phyloP scores from a whole-genome alignment of 1,284 basidiomycete species.

The Fomitopsis palustris region DNA sequence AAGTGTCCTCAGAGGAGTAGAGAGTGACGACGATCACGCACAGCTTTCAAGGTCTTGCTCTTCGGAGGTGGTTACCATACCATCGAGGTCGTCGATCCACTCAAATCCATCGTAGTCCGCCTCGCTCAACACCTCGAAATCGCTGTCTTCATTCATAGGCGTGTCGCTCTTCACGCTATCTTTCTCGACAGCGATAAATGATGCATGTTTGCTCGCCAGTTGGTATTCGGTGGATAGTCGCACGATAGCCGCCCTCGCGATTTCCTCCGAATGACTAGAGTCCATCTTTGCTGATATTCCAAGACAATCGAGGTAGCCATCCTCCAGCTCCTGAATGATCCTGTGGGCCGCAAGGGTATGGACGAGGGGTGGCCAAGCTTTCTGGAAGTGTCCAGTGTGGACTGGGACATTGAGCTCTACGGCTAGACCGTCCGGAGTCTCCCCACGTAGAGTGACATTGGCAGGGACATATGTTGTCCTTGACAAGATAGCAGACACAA shows the following conservation, averaged over 20 bases:
- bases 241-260: constrained; percentile 42
- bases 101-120: background rate
- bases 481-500: constrained; percentile 41
- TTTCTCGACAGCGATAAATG: constrained; percentile 50
- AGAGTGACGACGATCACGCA: background rate
- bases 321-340: constrained; percentile 45
- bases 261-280: constrained; percentile 18
- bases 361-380: constrained; percentile 30
- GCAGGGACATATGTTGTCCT: constrained; percentile 28
- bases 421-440: constrained; percentile 25
- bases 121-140: background rate
- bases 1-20: background rate
- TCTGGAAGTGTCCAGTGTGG: constrained; percentile 3
- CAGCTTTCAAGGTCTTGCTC: background rate
- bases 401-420: constrained; percentile 38
- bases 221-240: constrained; percentile 48
- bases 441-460: constrained; percentile 36
- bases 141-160: background rate
- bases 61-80: background rate
- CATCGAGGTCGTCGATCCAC: background rate
- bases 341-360: constrained; percentile 51
- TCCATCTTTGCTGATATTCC: background rate
- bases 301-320: constrained; percentile 18
- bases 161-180: background rate
- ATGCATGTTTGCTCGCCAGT: constrained; percentile 48